Conservation (phyloP, 805 yeast genomes). For the Nakazawaea laoshanensis region DNA sequence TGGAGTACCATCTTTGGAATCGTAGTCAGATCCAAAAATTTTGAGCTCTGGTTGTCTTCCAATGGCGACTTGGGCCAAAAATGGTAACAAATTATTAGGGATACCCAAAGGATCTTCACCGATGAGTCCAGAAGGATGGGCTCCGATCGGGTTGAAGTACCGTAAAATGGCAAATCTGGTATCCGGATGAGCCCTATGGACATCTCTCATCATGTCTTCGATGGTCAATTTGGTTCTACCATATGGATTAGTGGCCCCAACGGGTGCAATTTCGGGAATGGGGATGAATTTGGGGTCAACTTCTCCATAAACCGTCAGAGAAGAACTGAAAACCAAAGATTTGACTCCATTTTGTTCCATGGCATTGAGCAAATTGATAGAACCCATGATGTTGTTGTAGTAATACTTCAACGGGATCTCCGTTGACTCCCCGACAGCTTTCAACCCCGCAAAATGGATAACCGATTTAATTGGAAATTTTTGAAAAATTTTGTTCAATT, state of each 20-base stretch:
- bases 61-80: conserved; percentile 68
- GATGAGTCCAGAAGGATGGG: conserved; percentile 71
- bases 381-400: conserved; percentile 59
- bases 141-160: conserved; percentile 81
- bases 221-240: conserved; percentile 64
- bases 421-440: conserved; percentile 77
- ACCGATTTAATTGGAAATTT: conserved; percentile 47
- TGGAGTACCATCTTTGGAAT: conserved; percentile 71
- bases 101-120: conserved; percentile 79
- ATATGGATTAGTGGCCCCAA: conserved; percentile 70
- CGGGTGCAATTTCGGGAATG: conserved; percentile 71
- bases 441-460: conserved; percentile 75
- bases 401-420: conserved; percentile 60
- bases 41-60: conserved; percentile 57
- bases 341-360: conserved; percentile 39
- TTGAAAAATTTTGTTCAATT: conserved; percentile 37
- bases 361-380: conserved; percentile 46
- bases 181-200: conserved; percentile 26
- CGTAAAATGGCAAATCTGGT: conserved; percentile 59
- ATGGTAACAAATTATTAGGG: conserved; percentile 72
- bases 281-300: conserved; percentile 70
- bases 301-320: conserved; percentile 82
- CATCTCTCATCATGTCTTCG: conserved; percentile 53
- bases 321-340: conserved; percentile 62
- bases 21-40: conserved; percentile 70